Base-by-base conservation (phyloP, 371 early-diverging fungal species). In the Mortierella sp. region DNA sequence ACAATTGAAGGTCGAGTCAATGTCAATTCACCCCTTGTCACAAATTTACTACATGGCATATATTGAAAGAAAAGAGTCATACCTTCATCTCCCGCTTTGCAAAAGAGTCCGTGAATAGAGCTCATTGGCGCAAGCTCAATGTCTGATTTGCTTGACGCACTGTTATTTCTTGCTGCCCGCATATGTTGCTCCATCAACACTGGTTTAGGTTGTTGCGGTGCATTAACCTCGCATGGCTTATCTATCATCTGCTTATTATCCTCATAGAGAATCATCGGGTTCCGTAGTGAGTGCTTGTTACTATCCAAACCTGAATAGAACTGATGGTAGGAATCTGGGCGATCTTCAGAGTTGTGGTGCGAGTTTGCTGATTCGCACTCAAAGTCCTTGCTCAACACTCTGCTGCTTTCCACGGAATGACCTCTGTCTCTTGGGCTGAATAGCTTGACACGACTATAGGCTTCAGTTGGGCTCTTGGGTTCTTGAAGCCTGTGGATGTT, bases 341-440 rank as follows among this genome's bases (percentile, higher is more conserved):
- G 43, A 13, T 28, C 66, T 17, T 69, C 70, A 2, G 75, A 68
- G 4, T 28, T 26, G 35, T 61, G 56, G 1, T 53, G 62, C 7
- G 70, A 75, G 2, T 66, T 43, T n/a, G 62, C 23, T 15, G 72
- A 64, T 22, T 70, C 74, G 43, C 59, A 58, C 6, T 73, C 74
- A 34, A 70, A 73, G 47, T 79, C 80, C 29, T 40, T 61, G 60
- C 22, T 73, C 53, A 79, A 31, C 7, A 62, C 67, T 6, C 80
- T 70, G 29, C 74, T 73, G 43, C 74, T 73, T 61, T 79, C 80
- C 35, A 65, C 70, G 0, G 80, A 79, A 5, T 40, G 61, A 3
- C 71, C 74, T 3, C 74, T 62, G 26, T 73, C 70, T 23, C 80
- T 47, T 6, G 68, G 28, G 7, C 57, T 64, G 53, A 74, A 73